Percentiles rank a stretch among this genome's conserved stretches.
Conservation (phyloP, 1,139 yeast genomes). For the Kodamaea derodonti region DNA sequence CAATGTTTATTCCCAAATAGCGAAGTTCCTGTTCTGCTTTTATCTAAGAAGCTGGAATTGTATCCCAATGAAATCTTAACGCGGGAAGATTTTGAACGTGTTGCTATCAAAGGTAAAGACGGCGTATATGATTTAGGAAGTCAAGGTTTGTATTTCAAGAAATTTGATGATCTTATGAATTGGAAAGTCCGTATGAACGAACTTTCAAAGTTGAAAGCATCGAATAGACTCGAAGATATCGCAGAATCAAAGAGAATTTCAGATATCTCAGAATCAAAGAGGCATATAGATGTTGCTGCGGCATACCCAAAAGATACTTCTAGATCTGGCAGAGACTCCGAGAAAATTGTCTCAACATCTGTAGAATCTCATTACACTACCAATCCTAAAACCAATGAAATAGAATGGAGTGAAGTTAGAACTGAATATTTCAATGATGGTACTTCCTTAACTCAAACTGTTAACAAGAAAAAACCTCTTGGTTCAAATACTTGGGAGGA, state of each 20-base stretch:
- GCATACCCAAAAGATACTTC: neutral
- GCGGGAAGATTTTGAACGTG: slow-evolving; percentile 43
- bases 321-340: neutral
- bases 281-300: neutral
- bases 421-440: slow-evolving; percentile 66
- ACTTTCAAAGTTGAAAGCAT: slow-evolving; percentile 21
- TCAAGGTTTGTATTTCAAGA: slow-evolving; percentile 49
- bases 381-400: slow-evolving; percentile 51
- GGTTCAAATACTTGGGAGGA: slow-evolving; percentile 34
- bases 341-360: slow-evolving; percentile 46
- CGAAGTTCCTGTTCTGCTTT: slow-evolving; percentile 34
- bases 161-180: slow-evolving; percentile 59
- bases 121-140: slow-evolving; percentile 35
- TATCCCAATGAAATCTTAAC: slow-evolving; percentile 36
- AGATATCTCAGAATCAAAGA: neutral
- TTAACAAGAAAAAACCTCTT: slow-evolving; percentile 35
- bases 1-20: slow-evolving; percentile 75
- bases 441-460: slow-evolving; percentile 40
- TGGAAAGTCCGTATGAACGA: slow-evolving; percentile 63
- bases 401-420: slow-evolving; percentile 49
- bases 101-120: slow-evolving; percentile 9
- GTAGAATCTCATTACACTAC: slow-evolving; percentile 43
- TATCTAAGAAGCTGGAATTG: slow-evolving; percentile 25
- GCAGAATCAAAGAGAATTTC: neutral
- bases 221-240: neutral